Percentiles rank a stretch among this genome's conserved stretches.
These are phyloP conservation scores for Skeletonema costatum DNA, from an alignment of 108 stramenopile species.

Conservation along the genomic window DNA sequence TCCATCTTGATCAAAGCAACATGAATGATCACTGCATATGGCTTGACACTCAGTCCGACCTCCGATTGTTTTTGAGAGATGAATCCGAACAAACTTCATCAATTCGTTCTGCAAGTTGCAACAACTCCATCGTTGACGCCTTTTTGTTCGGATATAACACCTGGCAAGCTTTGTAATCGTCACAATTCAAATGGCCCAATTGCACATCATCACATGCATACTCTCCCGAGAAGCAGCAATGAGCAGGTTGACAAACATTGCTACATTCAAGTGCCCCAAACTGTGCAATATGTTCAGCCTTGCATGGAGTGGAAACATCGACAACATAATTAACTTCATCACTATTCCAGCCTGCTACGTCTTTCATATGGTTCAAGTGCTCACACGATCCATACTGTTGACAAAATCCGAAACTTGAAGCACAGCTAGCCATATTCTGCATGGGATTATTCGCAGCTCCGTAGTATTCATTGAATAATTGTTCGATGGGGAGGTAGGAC, in stretches of 20 bases:
- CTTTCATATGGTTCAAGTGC: constrained; percentile 29
- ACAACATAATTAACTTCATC: constrained; percentile 18
- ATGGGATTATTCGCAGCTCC: constrained; percentile 13
- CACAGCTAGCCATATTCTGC: background rate
- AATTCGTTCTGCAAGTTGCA: constrained; percentile 23
- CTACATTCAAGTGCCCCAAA: constrained; percentile 37
- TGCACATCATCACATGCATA: constrained; percentile 24
- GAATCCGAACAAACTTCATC: constrained; percentile 24
- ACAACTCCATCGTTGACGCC: background rate
- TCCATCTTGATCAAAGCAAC: constrained; percentile 35
- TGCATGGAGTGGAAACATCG: constrained; percentile 18
- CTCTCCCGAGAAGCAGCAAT: constrained; percentile 40
- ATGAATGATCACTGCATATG: constrained; percentile 23
- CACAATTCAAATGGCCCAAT: constrained; percentile 32
- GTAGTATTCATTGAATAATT: constrained; percentile 24
- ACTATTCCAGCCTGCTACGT: constrained; percentile 24
- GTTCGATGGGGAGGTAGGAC: constrained; percentile 27
- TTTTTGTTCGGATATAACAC: constrained; percentile 25
- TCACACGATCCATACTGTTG: constrained; percentile 45
- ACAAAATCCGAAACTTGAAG: constrained; percentile 32
- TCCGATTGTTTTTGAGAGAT: constrained; percentile 4
- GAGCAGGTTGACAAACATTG: constrained; percentile 39
- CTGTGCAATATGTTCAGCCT: constrained; percentile 32
- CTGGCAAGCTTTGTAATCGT: constrained; percentile 16
- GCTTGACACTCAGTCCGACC: constrained; percentile 28